Evolutionary conservation across 441 rosid genomes (phyloP), one percentile per base, ranked within the genome.

Genomic region (Corymbia calophylla): DNA sequence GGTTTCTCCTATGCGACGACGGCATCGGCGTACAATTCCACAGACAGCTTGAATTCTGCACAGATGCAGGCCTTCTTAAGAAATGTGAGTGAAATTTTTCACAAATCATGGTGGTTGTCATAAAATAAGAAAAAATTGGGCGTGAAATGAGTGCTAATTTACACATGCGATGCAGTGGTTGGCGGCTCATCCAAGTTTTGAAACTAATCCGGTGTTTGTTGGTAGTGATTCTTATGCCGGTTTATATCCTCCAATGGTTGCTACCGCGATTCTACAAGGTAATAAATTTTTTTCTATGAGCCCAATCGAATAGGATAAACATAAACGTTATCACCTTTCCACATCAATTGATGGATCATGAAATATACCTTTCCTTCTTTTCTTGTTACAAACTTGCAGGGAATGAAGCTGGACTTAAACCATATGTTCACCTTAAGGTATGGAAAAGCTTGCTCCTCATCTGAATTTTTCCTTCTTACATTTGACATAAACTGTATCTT

Each of bases 141-240:
- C 7, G 35, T 11, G 12, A n/a, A 86, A 85, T 51, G 35, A 17
- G 47, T 0, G 9, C 87, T 88, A 19, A 86, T 70, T 21, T 35
- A 2, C 35, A 4, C 14, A 58, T 68, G 11, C 32, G 47, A 48
- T 89, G 44, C 90, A 93, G 94, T 93, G 94, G 94, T 51, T 92
- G 84, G 27, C 15, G 10, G 92, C 91, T 6, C 91, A 93, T 70
- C 91, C 90, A 29, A 16, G 88, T 86, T 93, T 64, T 25, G 11
- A 87, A 35, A 53, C 82, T 53, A 90, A 88, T 88, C 91, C 60
- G 3, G 89, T 92, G 86, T 91, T 87, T 53, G 49, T 92, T 9
- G 92, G 90, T 31, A 90, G 88, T 18, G 92, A 93, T 86, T 92
- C 94, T 39, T 93, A 90, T 84, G 11, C 91, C 19, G 93, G 93